Evolutionary conservation across 352 stramenopile genomes (phyloP), one percentile per base, ranked within the genome.

Genomic region (Phytophthora agathidicida): DNA sequence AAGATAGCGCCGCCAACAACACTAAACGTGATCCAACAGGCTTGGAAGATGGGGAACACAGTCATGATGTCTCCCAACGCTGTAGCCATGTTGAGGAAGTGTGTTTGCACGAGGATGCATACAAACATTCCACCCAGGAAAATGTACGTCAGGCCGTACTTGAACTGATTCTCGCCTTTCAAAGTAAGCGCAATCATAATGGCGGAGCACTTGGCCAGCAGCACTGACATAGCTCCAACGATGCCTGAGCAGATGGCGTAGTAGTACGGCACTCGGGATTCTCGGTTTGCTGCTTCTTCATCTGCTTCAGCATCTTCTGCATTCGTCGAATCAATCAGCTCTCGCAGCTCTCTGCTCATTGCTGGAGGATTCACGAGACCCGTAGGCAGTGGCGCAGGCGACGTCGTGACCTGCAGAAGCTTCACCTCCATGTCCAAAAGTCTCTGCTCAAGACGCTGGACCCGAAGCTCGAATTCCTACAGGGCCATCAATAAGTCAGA

Each of bases 1-100:
- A 96, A 96, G 3, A 96, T 74, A 5, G 84, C 83, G 8, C 86
- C 86, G 7, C 86, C 86, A 35, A 96, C 73, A 24, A 96, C 86
- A 37, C 84, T 94, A 42, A 96, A 96, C 23, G 79, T 90, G 56
- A 96, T 96, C 87, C 87, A 96, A 50, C 76, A 93, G 26, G 85
- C 83, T 53, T 96, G 87, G 55, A 96, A 96, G 61, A 91, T 92
- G 16, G 87, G 87, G 47, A 93, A 96, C 30, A 96, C 87, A 10
- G 85, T 96, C 85, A 96, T 94, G 65, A 91, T 93, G 56, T 96
- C 83, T 11, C 87, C 87, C 36, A 94, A 53, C 9, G 85, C 53
- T 36, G 83, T 96, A 5, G 87, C 87, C 68, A 93, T 81, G 55
- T 96, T 96, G 46, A 96, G 77, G 55, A 96, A 89, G 47, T 96